Conservation (phyloP, 2,329 filamentous ascomycete genomes). For the Fusarium marasasianum region DNA sequence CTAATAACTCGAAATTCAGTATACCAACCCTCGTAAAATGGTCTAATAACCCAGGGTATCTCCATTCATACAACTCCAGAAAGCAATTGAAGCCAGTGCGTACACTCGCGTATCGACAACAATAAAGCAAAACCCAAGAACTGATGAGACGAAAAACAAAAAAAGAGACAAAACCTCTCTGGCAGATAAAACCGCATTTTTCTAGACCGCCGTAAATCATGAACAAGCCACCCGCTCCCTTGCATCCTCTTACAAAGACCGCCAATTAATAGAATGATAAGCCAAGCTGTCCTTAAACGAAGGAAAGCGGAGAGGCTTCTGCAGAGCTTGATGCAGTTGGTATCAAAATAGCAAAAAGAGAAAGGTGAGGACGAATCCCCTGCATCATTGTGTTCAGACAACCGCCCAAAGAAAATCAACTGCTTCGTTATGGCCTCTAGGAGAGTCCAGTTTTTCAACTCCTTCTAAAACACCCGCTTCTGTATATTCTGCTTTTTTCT, state of each 20-base stretch:
- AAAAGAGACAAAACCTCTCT: constrained; percentile 16
- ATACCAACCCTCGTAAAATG: constrained; percentile 24
- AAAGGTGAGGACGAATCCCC: constrained; percentile 24
- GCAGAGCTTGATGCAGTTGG: constrained; percentile 23
- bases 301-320: constrained; percentile 3
- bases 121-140: constrained; percentile 7
- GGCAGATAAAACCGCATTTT: constrained; percentile 26
- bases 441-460: constrained; percentile 25
- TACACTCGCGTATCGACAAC: background rate
- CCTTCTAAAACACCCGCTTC: constrained; percentile 24
- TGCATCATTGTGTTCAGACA: constrained; percentile 38
- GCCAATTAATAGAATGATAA: constrained; percentile 32
- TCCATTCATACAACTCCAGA: constrained; percentile 7
- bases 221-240: constrained; percentile 34
- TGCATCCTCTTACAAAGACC: constrained; percentile 22
- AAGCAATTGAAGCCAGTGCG: background rate
- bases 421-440: constrained; percentile 12
- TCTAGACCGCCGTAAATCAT: constrained; percentile 18
- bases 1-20: constrained; percentile 30
- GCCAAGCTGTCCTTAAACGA: constrained; percentile 20
- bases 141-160: constrained; percentile 19
- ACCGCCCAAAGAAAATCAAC: constrained; percentile 34
- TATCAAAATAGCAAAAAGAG: constrained; percentile 31
- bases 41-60: constrained; percentile 38
- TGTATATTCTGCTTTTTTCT: constrained; percentile 23